Evolutionary conservation across 345 rosid species (phyloP), one percentile per base, ranked within the genome.

Genomic region (Camelina sativa): DNA sequence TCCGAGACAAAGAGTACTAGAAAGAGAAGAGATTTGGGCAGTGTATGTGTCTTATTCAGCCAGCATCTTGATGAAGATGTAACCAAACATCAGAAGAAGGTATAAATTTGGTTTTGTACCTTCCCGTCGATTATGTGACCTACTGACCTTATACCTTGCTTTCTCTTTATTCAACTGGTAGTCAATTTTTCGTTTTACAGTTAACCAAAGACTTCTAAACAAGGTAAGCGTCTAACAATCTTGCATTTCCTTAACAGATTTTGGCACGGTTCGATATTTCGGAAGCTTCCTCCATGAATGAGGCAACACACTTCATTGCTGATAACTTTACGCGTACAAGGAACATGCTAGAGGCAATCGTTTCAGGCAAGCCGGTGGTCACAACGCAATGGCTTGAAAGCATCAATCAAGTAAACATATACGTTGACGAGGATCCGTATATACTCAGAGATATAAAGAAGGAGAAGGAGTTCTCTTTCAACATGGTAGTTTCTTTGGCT

Each of bases 291-390:
- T 81, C 95, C 51, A 86, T 94, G 81, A 54, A 67, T 35, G 86
- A 87, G 72, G 97, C 96, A 35, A 89, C 97, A 35, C 96, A 92
- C 71, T 92, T 92, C 53, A 47, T 92, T 78, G 80, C 96, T 2
- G 92, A 92, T 80, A 76, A 65, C 69, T 92, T 89, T 62, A 89
- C 85, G 61, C 97, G 96, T 65, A 92, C 97, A 51, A 81, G 96
- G 85, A 89, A 92, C 72, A 89, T 88, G 93, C 69, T 92, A 67
- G 96, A 88, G 83, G 96, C 97, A 62, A 87, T 92, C 62, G 97
- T 92, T 76, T 84, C 81, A 55, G 96, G 93, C 19, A 92, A 89
- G 78, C 96, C 91, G 32, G 85, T 92, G 65, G 92, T 92, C 77
- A 86, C 96, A 50, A 89, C 82, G 71, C 80, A 83, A 73, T 92